Percentiles rank a stretch among this genome's conserved stretches.
phyloP scores from a whole-genome alignment of 148 eudicot species.

The Vaccinium darrowii region DNA sequence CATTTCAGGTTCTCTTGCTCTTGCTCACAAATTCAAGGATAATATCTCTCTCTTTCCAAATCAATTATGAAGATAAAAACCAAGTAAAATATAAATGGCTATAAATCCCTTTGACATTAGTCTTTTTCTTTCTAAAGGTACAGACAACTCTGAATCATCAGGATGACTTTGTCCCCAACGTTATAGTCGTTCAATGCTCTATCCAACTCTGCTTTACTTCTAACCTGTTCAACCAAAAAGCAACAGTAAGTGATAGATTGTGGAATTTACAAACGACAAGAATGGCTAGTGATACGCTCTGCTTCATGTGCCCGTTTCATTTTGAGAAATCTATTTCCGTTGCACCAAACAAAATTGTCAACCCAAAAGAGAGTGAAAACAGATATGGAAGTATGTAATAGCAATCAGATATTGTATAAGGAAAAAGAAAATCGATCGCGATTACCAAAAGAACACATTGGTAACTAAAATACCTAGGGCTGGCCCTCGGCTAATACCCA shows the following conservation, averaged over 20 bases:
- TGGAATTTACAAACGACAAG: not conserved
- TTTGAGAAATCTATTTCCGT: not conserved
- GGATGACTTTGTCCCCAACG: slow-evolving; percentile 64
- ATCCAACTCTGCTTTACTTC: slow-evolving; percentile 69
- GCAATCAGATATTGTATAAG: not conserved
- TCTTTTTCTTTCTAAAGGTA: slow-evolving; percentile 64
- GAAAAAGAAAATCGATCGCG: too few species aligned
- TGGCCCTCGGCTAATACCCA: too few species aligned
- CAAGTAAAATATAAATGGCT: not conserved
- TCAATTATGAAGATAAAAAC: not conserved
- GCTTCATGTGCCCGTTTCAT: not conserved
- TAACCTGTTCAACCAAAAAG: slow-evolving; percentile 53
- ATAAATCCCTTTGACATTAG: slow-evolving; percentile 12
- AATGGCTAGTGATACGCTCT: not conserved
- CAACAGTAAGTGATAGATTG: not conserved
- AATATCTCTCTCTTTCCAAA: not conserved
- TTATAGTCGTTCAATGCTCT: slow-evolving; percentile 74
- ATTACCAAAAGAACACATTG: too few species aligned
- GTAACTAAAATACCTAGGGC: too few species aligned
- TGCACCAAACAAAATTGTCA: not conserved
- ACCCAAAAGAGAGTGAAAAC: not conserved
- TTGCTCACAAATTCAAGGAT: not conserved
- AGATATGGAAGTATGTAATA: not conserved
- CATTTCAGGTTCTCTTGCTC: not conserved
- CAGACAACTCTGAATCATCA: slow-evolving; percentile 69